Base-by-base conservation (phyloP, 306 rosid genomes). In the Clitoria ternatea region DNA sequence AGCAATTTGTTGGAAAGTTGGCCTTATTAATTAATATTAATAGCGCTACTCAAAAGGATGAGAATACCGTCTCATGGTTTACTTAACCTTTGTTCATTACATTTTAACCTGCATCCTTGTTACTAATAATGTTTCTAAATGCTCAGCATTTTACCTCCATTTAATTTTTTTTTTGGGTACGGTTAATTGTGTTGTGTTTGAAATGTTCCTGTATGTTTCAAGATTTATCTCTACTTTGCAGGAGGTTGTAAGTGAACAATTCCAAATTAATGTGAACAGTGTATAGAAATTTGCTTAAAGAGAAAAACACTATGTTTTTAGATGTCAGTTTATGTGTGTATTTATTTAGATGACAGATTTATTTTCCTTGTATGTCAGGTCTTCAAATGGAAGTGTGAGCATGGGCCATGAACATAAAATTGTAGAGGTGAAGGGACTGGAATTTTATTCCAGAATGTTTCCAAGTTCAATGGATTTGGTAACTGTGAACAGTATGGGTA, bases 351-450 rank as follows among this genome's bases (percentile, higher is more conserved):
- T 81, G 74, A 66, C 77, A 24, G 36, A 22, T 42, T 43, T 37
- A 27, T 39, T 53, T 63, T 76, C 66, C 75, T 55, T n/a, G 40
- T 80, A 36, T 82, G 42, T 62, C 84, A 90, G 97, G 80, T 74
- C 85, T 66, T 82, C 80, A 63, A 66, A 76, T 84, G 89, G 86
- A 71, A 77, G 81, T 85, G 81, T 55, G 45, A 78, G 82, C 72
- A 85, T 79, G 57, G 89, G 77, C 70, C 92, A 83, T 65, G 97
- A 79, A 57, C 84, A 87, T 69, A 93, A 90, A 85, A 57, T 66
- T 70, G 78, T 93, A 61, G 96, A 90, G 72, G 80, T 93, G 22
- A 77, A 69, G 39, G 96, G 90, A 65, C 80, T 90, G 79, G 98
- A 93, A 55, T 77, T 93, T 66, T 93, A 90, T 77, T 88, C 96